Evolutionary conservation across 2,329 filamentous ascomycete species (phyloP).

Genomic region (Neocatenulostroma microsporum): DNA sequence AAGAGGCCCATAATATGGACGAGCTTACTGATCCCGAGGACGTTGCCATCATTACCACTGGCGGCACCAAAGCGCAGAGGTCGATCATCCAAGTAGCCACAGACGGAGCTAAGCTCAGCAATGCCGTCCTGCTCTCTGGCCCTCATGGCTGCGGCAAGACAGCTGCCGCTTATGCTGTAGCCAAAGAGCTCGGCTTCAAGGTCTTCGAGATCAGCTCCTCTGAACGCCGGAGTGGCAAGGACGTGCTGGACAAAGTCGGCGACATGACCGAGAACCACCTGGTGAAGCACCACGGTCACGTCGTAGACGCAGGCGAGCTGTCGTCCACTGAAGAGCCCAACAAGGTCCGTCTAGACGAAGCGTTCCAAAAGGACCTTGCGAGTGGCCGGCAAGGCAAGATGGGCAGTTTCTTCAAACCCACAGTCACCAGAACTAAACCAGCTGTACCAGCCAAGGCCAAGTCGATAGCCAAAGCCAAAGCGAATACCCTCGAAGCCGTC

Average conservation of each 20-base stretch:
- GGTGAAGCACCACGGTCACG: conserved; percentile 50
- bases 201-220: conserved; percentile 91
- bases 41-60: not conserved
- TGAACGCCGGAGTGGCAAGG: conserved; percentile 75
- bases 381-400: conserved; percentile 70
- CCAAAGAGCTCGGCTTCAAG: conserved; percentile 85
- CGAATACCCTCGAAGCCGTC: conserved; percentile 18
- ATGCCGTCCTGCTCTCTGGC: conserved; percentile 81
- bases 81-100: conserved; percentile 37
- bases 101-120: conserved; percentile 46
- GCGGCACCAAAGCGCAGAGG: conserved; percentile 13
- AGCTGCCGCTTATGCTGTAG: conserved; percentile 81
- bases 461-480: conserved; percentile 10
- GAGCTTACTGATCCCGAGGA: conserved; percentile 58
- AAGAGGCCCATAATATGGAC: conserved; percentile 62
- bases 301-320: conserved; percentile 15
- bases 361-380: conserved; percentile 51
- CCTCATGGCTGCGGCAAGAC: conserved; percentile 89
- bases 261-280: conserved; percentile 97
- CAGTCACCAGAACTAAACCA: conserved; percentile 29
- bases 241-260: conserved; percentile 83
- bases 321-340: conserved; percentile 31
- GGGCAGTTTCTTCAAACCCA: conserved; percentile 67
- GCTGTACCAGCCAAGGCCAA: conserved; percentile 20
- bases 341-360: conserved; percentile 30